Evolutionary conservation across 2,329 filamentous ascomycete genomes (phyloP).

Genomic region (Xylaria sp.): DNA sequence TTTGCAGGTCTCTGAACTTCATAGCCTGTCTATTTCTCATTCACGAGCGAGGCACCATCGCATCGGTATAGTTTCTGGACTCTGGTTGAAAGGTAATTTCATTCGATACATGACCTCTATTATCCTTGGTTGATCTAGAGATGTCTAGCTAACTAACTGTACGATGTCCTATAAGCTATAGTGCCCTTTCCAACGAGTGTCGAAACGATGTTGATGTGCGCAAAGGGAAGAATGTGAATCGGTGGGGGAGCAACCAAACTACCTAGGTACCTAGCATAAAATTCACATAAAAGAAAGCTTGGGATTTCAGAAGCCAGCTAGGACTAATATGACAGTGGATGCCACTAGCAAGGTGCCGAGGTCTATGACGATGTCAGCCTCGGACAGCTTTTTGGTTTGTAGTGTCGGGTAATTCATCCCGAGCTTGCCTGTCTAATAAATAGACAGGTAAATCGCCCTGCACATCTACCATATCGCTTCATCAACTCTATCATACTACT

Average conservation of each 20-base stretch:
- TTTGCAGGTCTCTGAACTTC: too few relatives aligned
- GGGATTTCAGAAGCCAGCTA: neutral
- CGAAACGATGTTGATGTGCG: neutral
- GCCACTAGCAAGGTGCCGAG: constrained; percentile 7
- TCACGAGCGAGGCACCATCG: neutral
- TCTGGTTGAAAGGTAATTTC: too few relatives aligned
- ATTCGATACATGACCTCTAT: too few relatives aligned
- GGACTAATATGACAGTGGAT: constrained; percentile 3
- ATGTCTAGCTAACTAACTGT: too few relatives aligned
- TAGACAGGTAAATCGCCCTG: neutral
- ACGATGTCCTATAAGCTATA: too few relatives aligned
- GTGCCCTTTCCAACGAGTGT: too few relatives aligned
- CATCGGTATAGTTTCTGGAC: neutral
- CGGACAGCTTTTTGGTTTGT: neutral
- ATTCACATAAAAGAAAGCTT: neutral
- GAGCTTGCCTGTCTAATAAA: neutral
- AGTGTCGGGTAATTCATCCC: neutral
- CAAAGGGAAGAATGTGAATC: neutral
- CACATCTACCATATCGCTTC: neutral
- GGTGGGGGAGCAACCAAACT: neutral
- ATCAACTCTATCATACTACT: neutral
- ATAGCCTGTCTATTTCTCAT: too few relatives aligned
- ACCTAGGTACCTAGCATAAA: too few relatives aligned
- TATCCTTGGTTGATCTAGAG: too few relatives aligned
- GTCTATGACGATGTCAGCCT: constrained; percentile 2